These are phyloP conservation scores for Galerina marginata DNA, from an alignment of 768 basidiomycete species.

Conservation along the genomic window DNA sequence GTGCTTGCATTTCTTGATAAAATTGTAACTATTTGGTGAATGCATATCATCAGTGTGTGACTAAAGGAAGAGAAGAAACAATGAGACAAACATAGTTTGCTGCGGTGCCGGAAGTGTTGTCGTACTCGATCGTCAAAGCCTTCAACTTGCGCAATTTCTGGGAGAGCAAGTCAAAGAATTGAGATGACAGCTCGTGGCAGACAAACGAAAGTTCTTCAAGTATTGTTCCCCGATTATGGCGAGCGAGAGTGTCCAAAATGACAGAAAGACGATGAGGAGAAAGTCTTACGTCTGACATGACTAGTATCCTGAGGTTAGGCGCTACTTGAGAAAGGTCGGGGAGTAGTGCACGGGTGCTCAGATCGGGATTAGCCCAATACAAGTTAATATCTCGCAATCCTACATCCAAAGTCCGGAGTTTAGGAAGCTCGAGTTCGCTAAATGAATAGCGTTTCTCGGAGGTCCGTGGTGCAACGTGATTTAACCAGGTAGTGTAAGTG, in stretches of 20 bases:
- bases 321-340: slow-evolving; percentile 14
- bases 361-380: neutral
- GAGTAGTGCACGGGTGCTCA: slow-evolving; percentile 6
- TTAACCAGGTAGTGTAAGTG: slow-evolving; percentile 19
- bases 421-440: slow-evolving; percentile 9
- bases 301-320: slow-evolving; percentile 15
- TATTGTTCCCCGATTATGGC: neutral
- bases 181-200: neutral
- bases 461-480: neutral
- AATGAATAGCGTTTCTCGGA: slow-evolving; percentile 5
- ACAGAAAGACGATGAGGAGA: neutral
- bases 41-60: neutral
- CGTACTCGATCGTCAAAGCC: slow-evolving; percentile 8
- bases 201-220: slow-evolving; percentile 14
- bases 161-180: slow-evolving; percentile 14
- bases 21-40: slow-evolving; percentile 3
- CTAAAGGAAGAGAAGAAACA: neutral
- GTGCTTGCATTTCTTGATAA: slow-evolving; percentile 15
- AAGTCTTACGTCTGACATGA: slow-evolving; percentile 10
- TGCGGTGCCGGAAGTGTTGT: neutral
- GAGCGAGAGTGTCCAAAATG: slow-evolving; percentile 3
- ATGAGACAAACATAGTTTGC: neutral
- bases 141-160: slow-evolving; percentile 3
- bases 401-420: slow-evolving; percentile 17
- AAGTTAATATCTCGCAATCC: slow-evolving; percentile 10